Percentiles rank a stretch among this genome's conserved stretches.
Evolutionary conservation across 1,284 basidiomycete species (phyloP).

Genomic region (Lentinula novae-zelandiae): DNA sequence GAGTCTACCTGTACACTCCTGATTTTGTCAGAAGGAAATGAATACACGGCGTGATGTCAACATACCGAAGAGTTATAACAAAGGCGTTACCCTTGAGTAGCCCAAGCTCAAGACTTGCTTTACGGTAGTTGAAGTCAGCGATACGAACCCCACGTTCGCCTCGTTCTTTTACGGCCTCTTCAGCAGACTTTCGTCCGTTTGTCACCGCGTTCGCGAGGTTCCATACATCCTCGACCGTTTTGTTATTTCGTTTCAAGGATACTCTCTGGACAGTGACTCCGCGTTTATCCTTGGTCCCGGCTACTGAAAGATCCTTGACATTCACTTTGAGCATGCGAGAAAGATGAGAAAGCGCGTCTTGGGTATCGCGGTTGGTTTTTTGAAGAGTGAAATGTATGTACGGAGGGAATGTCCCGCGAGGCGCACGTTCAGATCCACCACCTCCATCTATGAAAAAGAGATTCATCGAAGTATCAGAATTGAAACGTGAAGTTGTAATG

Average conservation of each 20-base stretch:
- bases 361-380: slow-evolving; percentile 97
- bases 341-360: slow-evolving; percentile 85
- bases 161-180: slow-evolving; percentile 61
- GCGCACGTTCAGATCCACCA: slow-evolving; percentile 33
- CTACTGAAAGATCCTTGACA: slow-evolving; percentile 80
- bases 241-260: slow-evolving; percentile 74
- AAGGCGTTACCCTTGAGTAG: slow-evolving; percentile 97
- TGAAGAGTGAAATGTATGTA: slow-evolving; percentile 98
- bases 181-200: slow-evolving; percentile 46
- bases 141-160: slow-evolving; percentile 91
- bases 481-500: slow-evolving; percentile 23
- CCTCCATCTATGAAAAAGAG: slow-evolving; percentile 15
- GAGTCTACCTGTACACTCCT: slow-evolving; percentile 80
- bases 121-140: slow-evolving; percentile 84
- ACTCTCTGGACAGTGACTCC: slow-evolving; percentile 95
- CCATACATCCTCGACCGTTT: slow-evolving; percentile 86
- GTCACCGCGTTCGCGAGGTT: slow-evolving; percentile 68
- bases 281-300: slow-evolving; percentile 98
- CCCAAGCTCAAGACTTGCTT: slow-evolving; percentile 82
- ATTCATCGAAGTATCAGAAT: not conserved
- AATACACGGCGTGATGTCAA: slow-evolving; percentile 4
- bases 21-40: not conserved
- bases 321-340: slow-evolving; percentile 74
- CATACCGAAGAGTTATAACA: slow-evolving; percentile 87
- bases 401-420: slow-evolving; percentile 70